Evolutionary conservation across 2,329 filamentous ascomycete genomes (phyloP).

Genomic region (Neofusicoccum ribis): DNA sequence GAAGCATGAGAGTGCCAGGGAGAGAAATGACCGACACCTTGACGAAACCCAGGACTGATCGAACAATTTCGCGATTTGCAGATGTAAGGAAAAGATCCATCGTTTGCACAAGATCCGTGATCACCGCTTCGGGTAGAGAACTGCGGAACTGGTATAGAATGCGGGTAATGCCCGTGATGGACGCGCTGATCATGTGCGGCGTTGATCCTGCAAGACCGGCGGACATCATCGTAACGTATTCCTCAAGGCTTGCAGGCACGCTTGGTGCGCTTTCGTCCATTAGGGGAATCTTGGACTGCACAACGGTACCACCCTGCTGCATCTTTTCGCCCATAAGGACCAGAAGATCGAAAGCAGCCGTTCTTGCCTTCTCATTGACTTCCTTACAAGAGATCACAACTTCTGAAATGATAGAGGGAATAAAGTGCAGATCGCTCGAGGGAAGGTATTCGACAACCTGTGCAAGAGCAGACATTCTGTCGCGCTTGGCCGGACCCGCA

Average conservation of each 20-base stretch:
- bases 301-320: slow-evolving; percentile 70
- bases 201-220: slow-evolving; percentile 90
- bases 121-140: slow-evolving; percentile 65
- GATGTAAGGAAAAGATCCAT: slow-evolving; percentile 96
- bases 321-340: slow-evolving; percentile 87
- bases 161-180: slow-evolving; percentile 92
- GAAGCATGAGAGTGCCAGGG: slow-evolving; percentile 74
- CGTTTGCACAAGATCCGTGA: slow-evolving; percentile 85
- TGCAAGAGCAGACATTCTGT: slow-evolving; percentile 79
- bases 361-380: slow-evolving; percentile 91
- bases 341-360: slow-evolving; percentile 84
- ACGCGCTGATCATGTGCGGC: slow-evolving; percentile 95
- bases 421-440: slow-evolving; percentile 80
- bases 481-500: slow-evolving; percentile 79
- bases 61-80: slow-evolving; percentile 95
- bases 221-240: slow-evolving; percentile 98
- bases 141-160: slow-evolving; percentile 88
- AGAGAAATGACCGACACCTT: slow-evolving; percentile 92
- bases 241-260: slow-evolving; percentile 80
- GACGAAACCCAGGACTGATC: slow-evolving; percentile 90
- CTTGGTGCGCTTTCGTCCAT: slow-evolving; percentile 80
- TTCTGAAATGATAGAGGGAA: slow-evolving; percentile 86
- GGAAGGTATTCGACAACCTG: slow-evolving; percentile 80
- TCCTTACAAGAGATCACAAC: slow-evolving; percentile 97
- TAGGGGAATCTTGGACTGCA: slow-evolving; percentile 82